phyloP scores from a whole-genome alignment of 345 rosid genomes.

The Rhizophora mangle region DNA sequence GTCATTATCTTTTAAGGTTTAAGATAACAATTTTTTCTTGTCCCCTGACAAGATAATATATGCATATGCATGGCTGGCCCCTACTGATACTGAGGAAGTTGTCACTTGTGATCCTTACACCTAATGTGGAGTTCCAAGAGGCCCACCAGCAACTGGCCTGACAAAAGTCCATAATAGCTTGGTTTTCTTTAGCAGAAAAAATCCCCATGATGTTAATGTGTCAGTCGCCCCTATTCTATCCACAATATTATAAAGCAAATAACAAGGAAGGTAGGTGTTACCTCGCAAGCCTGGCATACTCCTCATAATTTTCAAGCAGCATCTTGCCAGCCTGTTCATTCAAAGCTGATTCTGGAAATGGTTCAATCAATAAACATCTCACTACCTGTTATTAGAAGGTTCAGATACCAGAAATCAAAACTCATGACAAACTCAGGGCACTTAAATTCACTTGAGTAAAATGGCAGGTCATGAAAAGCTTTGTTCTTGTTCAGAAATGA shows the following conservation, averaged over 20 bases:
- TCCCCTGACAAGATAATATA: no score
- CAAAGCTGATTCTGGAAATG: conserved; percentile 94
- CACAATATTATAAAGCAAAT: conserved; percentile 11
- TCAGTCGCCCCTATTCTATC: conserved; percentile 6
- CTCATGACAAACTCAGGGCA: neutral
- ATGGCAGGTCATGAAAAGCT: neutral
- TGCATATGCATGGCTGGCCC: no score
- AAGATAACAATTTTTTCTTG: no score
- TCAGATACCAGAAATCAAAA: neutral
- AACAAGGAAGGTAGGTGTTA: conserved; percentile 27
- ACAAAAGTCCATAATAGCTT: neutral
- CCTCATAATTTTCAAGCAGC: conserved; percentile 97
- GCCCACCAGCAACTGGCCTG: no score
- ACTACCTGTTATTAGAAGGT: conserved; percentile 63
- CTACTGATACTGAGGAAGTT: no score
- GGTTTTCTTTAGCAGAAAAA: no score
- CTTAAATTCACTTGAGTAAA: neutral
- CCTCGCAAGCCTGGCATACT: conserved; percentile 98
- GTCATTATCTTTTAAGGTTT: no score
- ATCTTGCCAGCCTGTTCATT: conserved; percentile 98
- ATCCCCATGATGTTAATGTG: neutral
- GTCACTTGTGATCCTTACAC: no score
- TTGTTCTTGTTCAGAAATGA: neutral
- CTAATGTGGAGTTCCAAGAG: no score
- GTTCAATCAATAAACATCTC: conserved; percentile 89